Conservation (phyloP, 2,329 filamentous ascomycete genomes). For the Ceratocystis colombiana region DNA sequence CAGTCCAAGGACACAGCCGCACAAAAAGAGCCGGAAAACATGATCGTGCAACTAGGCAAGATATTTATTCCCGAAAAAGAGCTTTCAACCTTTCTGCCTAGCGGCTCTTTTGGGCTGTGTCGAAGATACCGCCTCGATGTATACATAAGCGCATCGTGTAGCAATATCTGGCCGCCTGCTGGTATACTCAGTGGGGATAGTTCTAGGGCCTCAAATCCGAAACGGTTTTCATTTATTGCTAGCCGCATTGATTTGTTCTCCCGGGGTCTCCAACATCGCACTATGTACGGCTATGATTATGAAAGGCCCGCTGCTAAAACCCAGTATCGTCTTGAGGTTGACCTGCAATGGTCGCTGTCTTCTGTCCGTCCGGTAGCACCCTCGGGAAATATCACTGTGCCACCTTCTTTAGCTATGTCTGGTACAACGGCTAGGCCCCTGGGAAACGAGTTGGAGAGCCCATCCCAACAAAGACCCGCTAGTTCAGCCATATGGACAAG, state of each 20-base stretch:
- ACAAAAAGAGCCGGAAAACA: not conserved
- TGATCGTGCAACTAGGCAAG: not conserved
- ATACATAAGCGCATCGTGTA: constrained; percentile 44
- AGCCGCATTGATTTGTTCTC: constrained; percentile 23
- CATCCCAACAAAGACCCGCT: not conserved
- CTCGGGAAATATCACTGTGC: not conserved
- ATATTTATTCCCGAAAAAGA: constrained; percentile 46
- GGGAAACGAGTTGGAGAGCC: not conserved
- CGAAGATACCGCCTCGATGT: constrained; percentile 43
- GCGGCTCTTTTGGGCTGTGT: constrained; percentile 40
- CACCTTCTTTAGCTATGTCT: not conserved
- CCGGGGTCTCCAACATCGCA: not conserved
- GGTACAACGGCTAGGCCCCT: not conserved
- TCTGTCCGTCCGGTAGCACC: not conserved
- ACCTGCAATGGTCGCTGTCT: constrained; percentile 15
- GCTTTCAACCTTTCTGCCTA: constrained; percentile 42
- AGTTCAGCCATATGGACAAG: not conserved
- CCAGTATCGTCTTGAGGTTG: constrained; percentile 17
- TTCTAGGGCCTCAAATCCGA: constrained; percentile 11
- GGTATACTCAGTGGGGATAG: constrained; percentile 29
- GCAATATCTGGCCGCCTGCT: constrained; percentile 44
- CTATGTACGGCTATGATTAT: constrained; percentile 23
- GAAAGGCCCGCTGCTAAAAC: not conserved
- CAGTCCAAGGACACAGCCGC: not conserved
- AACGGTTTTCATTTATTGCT: constrained; percentile 20